Evolutionary conservation across 108 stramenopile genomes (phyloP).

Genomic region (Schizochytrium sp.): DNA sequence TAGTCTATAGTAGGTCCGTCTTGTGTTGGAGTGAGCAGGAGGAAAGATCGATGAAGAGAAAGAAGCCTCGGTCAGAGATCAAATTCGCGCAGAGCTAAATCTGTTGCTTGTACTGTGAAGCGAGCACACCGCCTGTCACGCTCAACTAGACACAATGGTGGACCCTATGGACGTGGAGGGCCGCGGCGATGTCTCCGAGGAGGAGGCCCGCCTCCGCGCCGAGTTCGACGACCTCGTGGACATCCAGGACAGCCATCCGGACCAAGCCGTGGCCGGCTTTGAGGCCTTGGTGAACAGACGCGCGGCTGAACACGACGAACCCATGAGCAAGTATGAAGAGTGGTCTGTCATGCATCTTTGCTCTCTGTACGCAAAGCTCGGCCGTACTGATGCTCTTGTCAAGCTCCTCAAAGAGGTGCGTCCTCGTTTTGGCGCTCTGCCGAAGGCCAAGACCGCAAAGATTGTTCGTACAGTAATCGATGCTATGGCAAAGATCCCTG

Average conservation of each 20-base stretch:
- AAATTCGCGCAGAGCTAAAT: no score
- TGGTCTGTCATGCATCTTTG: conserved; percentile 90
- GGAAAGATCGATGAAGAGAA: no score
- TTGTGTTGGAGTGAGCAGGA: no score
- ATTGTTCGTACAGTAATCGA: conserved; percentile 91
- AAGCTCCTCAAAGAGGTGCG: conserved; percentile 80
- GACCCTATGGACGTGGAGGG: conserved; percentile 29
- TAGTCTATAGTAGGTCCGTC: no score
- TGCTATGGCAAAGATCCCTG: conserved; percentile 87
- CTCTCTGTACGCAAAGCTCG: conserved; percentile 81
- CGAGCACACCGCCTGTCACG: no score
- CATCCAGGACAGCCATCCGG: not conserved
- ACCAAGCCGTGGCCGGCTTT: not conserved
- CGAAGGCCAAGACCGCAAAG: conserved; percentile 98
- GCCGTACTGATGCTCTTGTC: conserved; percentile 84
- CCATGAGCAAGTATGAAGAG: conserved; percentile 76
- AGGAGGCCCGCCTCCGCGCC: conserved; percentile 64
- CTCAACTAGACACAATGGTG: not conserved
- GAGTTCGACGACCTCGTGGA: conserved; percentile 31
- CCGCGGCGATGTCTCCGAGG: conserved; percentile 22
- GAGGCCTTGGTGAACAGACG: not conserved
- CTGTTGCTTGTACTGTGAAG: no score
- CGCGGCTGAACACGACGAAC: not conserved
- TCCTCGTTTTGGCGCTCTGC: conserved; percentile 87
- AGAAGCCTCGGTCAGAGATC: no score